phyloP scores from a whole-genome alignment of 768 basidiomycete genomes.

The Mycena vulgaris region DNA sequence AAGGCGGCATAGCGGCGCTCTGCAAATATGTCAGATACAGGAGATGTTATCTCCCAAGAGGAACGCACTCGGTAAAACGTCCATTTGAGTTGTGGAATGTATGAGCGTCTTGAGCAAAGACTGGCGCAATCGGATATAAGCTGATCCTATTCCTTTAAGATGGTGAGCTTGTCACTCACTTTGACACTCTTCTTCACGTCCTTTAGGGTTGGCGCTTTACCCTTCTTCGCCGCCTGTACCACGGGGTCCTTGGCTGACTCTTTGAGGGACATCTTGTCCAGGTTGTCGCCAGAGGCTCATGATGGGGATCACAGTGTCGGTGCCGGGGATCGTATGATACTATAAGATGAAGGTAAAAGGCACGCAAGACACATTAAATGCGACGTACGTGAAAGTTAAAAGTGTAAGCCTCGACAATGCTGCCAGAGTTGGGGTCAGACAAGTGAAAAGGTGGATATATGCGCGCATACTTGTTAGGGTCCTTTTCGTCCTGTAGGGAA shows the following conservation, averaged over 20 bases:
- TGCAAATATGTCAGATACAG: constrained; percentile 44
- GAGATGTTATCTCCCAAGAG: neutral
- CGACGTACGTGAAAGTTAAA: constrained; percentile 84
- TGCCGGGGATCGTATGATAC: constrained; percentile 81
- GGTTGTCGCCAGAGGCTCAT: constrained; percentile 79
- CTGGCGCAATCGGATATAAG: constrained; percentile 54
- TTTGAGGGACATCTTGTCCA: constrained; percentile 66
- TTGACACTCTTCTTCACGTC: constrained; percentile 90
- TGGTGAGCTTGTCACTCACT: constrained; percentile 52
- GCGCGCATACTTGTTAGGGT: constrained; percentile 82
- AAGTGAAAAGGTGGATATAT: constrained; percentile 45
- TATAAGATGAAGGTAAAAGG: constrained; percentile 43
- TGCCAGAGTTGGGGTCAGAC: constrained; percentile 46
- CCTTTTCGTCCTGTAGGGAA: constrained; percentile 76
- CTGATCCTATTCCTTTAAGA: neutral
- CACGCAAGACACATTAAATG: neutral
- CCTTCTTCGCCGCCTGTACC: constrained; percentile 69
- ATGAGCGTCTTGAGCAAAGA: constrained; percentile 83
- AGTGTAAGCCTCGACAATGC: constrained; percentile 90
- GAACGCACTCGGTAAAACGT: constrained; percentile 80
- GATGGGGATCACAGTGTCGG: constrained; percentile 72
- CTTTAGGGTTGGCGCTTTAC: constrained; percentile 78
- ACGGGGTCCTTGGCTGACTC: constrained; percentile 67
- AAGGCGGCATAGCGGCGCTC: constrained; percentile 90
- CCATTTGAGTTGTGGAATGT: constrained; percentile 86